These are phyloP conservation scores for Cladosporium sp. DNA, from an alignment of 2,329 filamentous ascomycete genomes.

Conservation along the genomic window DNA sequence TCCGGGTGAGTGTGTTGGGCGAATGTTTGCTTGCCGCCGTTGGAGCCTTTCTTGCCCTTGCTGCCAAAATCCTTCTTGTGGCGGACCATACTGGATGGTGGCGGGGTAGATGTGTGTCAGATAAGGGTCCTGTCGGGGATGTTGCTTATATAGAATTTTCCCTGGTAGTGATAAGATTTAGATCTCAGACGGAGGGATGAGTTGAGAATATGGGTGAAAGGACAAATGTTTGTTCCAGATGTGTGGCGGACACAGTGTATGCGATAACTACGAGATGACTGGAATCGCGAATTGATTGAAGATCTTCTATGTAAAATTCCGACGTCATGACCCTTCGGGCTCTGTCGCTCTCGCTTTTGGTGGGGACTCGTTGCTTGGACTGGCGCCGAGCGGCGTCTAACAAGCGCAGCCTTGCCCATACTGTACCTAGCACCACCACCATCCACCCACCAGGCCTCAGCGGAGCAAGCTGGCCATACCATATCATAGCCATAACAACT, in stretches of 20 bases:
- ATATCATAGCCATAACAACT: no score
- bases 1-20: slow-evolving; percentile 29
- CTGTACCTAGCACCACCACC: background rate
- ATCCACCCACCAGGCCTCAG: background rate
- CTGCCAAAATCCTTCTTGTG: slow-evolving; percentile 86
- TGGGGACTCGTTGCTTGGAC: no score
- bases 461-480: slow-evolving; percentile 1
- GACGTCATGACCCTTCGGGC: slow-evolving; percentile 1
- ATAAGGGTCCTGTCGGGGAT: background rate
- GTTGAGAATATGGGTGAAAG: background rate
- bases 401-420: no score
- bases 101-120: background rate
- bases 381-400: slow-evolving; percentile 1
- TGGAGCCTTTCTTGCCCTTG: slow-evolving; percentile 64
- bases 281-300: background rate
- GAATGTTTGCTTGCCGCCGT: slow-evolving; percentile 23
- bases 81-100: slow-evolving; percentile 68
- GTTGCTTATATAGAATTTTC: background rate
- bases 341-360: slow-evolving; percentile 1
- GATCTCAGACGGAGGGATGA: no score
- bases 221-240: background rate
- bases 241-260: background rate
- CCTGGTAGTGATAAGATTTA: no score
- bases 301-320: slow-evolving; percentile 3
- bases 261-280: background rate